phyloP scores from a whole-genome alignment of 495 filamentous ascomycete species.

The Oidiodendron maius region DNA sequence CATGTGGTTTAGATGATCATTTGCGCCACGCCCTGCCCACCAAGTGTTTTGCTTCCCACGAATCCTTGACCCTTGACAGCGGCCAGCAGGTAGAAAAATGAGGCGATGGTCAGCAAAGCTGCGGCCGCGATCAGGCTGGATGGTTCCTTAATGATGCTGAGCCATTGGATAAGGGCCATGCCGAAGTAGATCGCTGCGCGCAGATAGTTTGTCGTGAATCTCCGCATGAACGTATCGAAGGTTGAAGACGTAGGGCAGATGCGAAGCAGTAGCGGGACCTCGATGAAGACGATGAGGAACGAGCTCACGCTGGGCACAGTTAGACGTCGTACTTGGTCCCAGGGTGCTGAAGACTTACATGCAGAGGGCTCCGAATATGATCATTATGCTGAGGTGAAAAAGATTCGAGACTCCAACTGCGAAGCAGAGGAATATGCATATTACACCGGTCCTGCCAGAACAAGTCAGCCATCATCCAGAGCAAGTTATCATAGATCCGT shows the following conservation, averaged over 20 bases:
- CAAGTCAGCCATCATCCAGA: conserved; percentile 7
- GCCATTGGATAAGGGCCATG: conserved; percentile 79
- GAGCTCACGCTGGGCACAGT: conserved; percentile 56
- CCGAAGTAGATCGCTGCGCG: conserved; percentile 82
- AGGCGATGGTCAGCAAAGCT: conserved; percentile 70
- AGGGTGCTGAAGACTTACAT: conserved; percentile 54
- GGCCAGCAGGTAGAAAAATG: conserved; percentile 75
- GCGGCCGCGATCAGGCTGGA: conserved; percentile 83
- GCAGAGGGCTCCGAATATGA: conserved; percentile 78
- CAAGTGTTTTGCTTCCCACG: conserved; percentile 92
- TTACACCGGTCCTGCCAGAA: conserved; percentile 76
- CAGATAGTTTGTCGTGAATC: conserved; percentile 93
- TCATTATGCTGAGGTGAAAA: conserved; percentile 60
- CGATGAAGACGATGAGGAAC: conserved; percentile 91
- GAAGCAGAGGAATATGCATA: conserved; percentile 92
- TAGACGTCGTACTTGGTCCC: conserved; percentile 11
- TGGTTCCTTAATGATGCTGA: conserved; percentile 56
- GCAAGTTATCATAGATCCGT: no score
- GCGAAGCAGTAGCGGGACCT: conserved; percentile 91
- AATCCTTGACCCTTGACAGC: conserved; percentile 90
- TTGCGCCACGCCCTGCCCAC: conserved; percentile 89
- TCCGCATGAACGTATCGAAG: conserved; percentile 88
- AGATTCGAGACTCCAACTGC: conserved; percentile 89
- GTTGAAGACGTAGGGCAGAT: conserved; percentile 91
- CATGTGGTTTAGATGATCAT: conserved; percentile 79